phyloP scores from a whole-genome alignment of 805 yeast genomes.

The Candida wancherniae region DNA sequence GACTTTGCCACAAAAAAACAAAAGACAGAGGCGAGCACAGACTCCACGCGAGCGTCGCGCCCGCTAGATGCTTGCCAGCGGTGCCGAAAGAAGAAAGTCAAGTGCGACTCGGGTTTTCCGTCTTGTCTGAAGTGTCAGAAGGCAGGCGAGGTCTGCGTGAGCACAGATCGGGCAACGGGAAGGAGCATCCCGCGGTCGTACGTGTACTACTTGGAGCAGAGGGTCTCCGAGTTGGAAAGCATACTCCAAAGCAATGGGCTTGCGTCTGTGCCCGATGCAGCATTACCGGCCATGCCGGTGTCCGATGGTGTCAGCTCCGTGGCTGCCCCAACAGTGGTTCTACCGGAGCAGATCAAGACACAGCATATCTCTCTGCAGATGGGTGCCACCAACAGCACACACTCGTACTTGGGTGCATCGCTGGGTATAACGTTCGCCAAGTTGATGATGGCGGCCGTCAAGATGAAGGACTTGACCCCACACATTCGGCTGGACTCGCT shows the following conservation, averaged over 20 bases:
- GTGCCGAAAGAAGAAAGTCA: slow-evolving; percentile 64
- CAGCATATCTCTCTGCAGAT: no score
- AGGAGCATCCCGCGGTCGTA: slow-evolving; percentile 80
- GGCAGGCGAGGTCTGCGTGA: slow-evolving; percentile 71
- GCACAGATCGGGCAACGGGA: slow-evolving; percentile 85
- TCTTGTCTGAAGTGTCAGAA: slow-evolving; percentile 58
- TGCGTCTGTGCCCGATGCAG: no score
- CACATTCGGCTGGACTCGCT: slow-evolving; percentile 12
- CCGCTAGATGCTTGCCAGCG: slow-evolving; percentile 82
- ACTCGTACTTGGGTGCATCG: slow-evolving; percentile 17
- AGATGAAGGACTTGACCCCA: slow-evolving; percentile 33
- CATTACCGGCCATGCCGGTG: no score
- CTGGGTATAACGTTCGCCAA: slow-evolving; percentile 51
- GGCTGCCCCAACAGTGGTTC: no score
- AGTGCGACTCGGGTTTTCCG: slow-evolving; percentile 67
- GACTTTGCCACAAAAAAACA: slow-evolving; percentile 1
- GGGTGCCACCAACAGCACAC: no score
- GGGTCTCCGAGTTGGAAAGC: slow-evolving; percentile 52
- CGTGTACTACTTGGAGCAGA: slow-evolving; percentile 65
- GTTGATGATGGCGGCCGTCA: slow-evolving; percentile 72
- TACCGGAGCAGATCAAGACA: no score
- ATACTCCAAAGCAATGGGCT: slow-evolving; percentile 1
- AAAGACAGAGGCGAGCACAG: slow-evolving; percentile 1
- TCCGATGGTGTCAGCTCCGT: no score
- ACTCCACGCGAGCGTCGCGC: slow-evolving; percentile 39